Conservation (phyloP, 345 rosid species). For the Eucalyptus microcorys region DNA sequence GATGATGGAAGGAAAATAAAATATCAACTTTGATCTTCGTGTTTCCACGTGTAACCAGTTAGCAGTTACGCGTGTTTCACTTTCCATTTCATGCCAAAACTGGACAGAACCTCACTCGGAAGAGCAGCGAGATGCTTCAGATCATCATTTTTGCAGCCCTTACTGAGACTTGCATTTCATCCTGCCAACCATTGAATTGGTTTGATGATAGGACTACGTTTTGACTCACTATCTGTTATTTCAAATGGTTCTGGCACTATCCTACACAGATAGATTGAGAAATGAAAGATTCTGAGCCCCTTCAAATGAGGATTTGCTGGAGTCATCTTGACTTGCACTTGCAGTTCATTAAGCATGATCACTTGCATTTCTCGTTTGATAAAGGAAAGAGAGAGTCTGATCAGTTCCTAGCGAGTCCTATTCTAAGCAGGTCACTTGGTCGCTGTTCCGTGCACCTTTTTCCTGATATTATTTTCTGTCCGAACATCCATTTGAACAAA, state of each 20-base stretch:
- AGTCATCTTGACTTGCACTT: neutral
- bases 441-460: neutral
- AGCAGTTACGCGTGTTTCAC: neutral
- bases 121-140: constrained; percentile 57
- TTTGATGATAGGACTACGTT: neutral
- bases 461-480: neutral
- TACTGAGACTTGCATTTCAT: constrained; percentile 26
- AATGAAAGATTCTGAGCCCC: neutral
- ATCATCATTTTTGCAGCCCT: constrained; percentile 71
- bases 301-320: neutral
- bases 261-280: neutral
- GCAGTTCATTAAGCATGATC: neutral
- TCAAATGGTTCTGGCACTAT: neutral
- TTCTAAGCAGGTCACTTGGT: neutral
- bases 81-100: constrained; percentile 22
- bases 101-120: constrained; percentile 64
- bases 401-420: neutral
- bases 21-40: neutral
- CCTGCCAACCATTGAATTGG: neutral
- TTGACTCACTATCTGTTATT: neutral
- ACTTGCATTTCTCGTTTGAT: neutral
- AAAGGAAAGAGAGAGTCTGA: neutral
- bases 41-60: neutral
- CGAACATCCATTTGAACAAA: neutral
- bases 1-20: constrained; percentile 23